Evolutionary conservation across 805 yeast species (phyloP).

Genomic region (Suhomyces sp.): DNA sequence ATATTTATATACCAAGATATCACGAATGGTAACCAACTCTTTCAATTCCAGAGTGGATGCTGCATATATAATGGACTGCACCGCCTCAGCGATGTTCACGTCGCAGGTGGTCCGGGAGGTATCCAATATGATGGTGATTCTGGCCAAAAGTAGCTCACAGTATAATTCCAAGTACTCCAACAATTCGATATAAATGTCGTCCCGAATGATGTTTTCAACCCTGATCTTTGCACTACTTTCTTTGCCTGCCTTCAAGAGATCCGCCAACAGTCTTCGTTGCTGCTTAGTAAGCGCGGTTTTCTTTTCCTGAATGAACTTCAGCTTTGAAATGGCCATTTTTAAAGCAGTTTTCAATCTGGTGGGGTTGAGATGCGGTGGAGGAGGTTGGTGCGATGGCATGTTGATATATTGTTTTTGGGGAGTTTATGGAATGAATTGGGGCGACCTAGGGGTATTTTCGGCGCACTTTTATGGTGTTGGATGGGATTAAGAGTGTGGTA

Average conservation of each 20-base stretch:
- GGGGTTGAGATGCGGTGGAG: constrained; percentile 24
- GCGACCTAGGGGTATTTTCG: no score
- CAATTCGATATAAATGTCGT: constrained; percentile 76
- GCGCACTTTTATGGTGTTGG: no score
- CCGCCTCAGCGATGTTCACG: constrained; percentile 72
- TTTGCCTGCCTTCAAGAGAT: constrained; percentile 64
- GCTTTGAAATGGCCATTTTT: constrained; percentile 70
- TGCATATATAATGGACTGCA: constrained; percentile 64
- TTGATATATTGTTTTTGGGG: neutral
- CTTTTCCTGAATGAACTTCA: constrained; percentile 70
- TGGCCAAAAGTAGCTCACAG: constrained; percentile 76
- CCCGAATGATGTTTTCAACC: constrained; percentile 80
- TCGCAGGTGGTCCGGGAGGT: constrained; percentile 44
- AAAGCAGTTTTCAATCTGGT: constrained; percentile 41
- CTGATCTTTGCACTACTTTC: constrained; percentile 81
- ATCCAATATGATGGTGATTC: constrained; percentile 61
- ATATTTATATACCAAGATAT: constrained; percentile 58
- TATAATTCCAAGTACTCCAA: constrained; percentile 78
- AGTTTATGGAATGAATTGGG: no score
- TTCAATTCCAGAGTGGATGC: constrained; percentile 74
- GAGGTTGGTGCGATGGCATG: constrained; percentile 6
- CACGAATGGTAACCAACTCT: constrained; percentile 63
- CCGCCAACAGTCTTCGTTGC: constrained; percentile 69
- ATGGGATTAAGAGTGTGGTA: no score
- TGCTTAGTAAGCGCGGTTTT: constrained; percentile 74